Base-by-base conservation (phyloP, 768 basidiomycete species). In the Auricularia auricula-judae region DNA sequence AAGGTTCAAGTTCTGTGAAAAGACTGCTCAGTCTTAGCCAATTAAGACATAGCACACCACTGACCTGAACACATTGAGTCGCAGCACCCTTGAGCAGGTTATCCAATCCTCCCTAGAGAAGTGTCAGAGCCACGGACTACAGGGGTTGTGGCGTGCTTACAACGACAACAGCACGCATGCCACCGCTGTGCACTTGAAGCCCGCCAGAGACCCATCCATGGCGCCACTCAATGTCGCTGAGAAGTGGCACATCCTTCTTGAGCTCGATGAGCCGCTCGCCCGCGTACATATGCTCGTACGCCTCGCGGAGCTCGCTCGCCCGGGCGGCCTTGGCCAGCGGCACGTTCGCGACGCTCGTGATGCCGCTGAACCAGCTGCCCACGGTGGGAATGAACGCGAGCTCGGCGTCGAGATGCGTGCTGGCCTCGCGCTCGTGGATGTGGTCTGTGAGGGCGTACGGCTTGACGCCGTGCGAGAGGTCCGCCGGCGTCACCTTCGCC, bases 81-180 rank as follows among this genome's bases (percentile, higher is more conserved):
- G 97, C 97, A 61, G 97, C 97, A 5, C 97, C 97, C 75, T 99
- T 99, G 67, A 99, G 80, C 64, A 99, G 77, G 77, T 99, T 99
- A 73, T 99, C 97, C 70, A 99, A 76, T 0, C 94, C 94, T 61
- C 93, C 96, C 91, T 93, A 67, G 5, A 59, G 21, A 66, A 51
- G 21, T 16, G 10, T n/a, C 59, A 23, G 14, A 47, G 35, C 59
- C 21, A 5, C 36, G 2, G n/a, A 61, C 51, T 60, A 29, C 43
- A 62, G 36, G 61, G 11, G 44, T 58, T 58, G 53, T 58, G 14
- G 29, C 44, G 11, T 62, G 84, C 88, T 67, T 71, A 92, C 91
- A 29, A 96, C 93, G n/a, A 98, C 84, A 23, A 98, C 97, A 11
- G 91, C 97, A 62, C 97, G 80, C 72, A 92, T 89, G 1, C 92